These are phyloP conservation scores for Lipomyces kockii DNA, from an alignment of 805 yeast species.

Conservation along the genomic window DNA sequence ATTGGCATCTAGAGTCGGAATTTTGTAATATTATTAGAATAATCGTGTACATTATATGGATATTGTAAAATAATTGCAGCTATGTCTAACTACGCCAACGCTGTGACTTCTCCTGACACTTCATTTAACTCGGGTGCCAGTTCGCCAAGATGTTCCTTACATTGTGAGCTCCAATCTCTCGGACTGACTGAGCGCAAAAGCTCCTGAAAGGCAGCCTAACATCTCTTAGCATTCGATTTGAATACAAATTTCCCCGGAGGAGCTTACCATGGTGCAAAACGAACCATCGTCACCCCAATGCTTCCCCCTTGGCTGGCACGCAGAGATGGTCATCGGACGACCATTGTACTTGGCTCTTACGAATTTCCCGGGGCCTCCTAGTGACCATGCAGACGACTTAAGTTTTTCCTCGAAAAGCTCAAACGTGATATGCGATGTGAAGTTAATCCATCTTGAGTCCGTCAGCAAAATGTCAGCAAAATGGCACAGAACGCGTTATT, in stretches of 20 bases:
- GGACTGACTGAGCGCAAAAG: constrained; percentile 13
- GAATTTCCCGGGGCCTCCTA: constrained; percentile 11
- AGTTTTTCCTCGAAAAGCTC: constrained; percentile 27
- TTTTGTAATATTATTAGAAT: not conserved
- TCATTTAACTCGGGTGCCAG: constrained; percentile 6
- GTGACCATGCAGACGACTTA: not conserved
- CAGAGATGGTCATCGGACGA: constrained; percentile 31
- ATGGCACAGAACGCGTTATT: not conserved
- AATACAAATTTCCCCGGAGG: not conserved
- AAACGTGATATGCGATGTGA: constrained; percentile 35
- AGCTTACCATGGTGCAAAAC: constrained; percentile 24
- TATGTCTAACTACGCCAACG: not conserved
- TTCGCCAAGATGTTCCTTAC: constrained; percentile 7
- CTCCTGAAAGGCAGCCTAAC: constrained; percentile 10
- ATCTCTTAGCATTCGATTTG: not conserved
- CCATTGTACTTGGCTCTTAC: constrained; percentile 36
- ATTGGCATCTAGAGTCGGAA: not conserved
- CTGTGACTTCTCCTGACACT: not conserved
- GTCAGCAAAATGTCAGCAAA: not conserved
- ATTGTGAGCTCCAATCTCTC: constrained; percentile 14
- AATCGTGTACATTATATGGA: not conserved
- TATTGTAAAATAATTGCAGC: not conserved
- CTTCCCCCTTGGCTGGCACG: constrained; percentile 19
- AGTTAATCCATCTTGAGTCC: constrained; percentile 27
- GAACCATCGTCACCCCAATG: constrained; percentile 20